These are phyloP conservation scores for Bullera alba DNA, from an alignment of 768 basidiomycete species.

Conservation along the genomic window DNA sequence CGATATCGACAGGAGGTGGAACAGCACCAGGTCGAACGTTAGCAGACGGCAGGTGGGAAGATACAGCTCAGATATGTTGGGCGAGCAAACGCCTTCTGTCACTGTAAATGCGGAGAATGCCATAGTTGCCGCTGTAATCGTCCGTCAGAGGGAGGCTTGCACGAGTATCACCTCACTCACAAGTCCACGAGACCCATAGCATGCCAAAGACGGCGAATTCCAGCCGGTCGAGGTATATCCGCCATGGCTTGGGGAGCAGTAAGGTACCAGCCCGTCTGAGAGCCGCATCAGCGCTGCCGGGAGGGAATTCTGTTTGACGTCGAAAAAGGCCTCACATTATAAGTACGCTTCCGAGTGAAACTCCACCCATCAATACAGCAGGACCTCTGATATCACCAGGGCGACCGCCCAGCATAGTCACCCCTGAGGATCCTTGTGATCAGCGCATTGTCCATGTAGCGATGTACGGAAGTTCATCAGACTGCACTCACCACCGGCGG, in stretches of 20 bases:
- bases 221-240: constrained; percentile 26
- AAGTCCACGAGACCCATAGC: constrained; percentile 41
- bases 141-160: neutral
- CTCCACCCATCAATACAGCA: constrained; percentile 10
- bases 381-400: constrained; percentile 23
- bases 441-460: neutral
- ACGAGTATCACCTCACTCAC: constrained; percentile 11
- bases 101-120: constrained; percentile 34
- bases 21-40: constrained; percentile 31
- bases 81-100: constrained; percentile 17
- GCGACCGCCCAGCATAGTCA: constrained; percentile 17
- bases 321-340: constrained; percentile 7
- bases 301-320: neutral
- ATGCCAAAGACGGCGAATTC: constrained; percentile 30
- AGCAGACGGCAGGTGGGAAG: constrained; percentile 30
- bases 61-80: constrained; percentile 4
- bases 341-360: constrained; percentile 6
- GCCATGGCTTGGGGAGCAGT: constrained; percentile 25
- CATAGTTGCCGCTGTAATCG: constrained; percentile 31
- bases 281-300: neutral
- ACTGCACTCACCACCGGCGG: constrained; percentile 14
- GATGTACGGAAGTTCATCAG: too few species aligned
- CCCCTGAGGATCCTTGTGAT: constrained; percentile 6
- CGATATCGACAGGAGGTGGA: constrained; percentile 24
- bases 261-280: constrained; percentile 12